Base-by-base conservation (phyloP, 2,329 filamentous ascomycete species). In the Phaeosphaeriaceae sp. region DNA sequence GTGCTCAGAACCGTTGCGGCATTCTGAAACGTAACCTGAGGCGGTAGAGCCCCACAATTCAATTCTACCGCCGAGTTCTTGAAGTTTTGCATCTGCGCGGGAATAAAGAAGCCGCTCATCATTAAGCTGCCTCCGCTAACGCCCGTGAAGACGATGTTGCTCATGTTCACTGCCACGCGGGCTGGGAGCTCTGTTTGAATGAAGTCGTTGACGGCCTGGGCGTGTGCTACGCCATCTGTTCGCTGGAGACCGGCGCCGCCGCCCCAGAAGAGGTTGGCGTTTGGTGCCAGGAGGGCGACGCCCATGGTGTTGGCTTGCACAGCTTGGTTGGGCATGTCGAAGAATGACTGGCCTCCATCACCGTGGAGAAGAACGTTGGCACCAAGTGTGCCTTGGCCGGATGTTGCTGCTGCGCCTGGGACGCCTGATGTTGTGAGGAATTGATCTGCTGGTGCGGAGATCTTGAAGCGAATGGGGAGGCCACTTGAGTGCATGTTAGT, bases 351-450 rank as follows among this genome's bases (percentile, higher is more conserved):
- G 6, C 83, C 83, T 34, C 83, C 82, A 61, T 85, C 83, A 41
- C 82, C 82, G 63, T 85, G 83, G 3, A 85, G 76, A 29, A 85
- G 76, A 12, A 85, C 78, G 58, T 85, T 85, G 6, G 83, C 73
- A 41, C 68, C 69, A 23, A 81, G 69, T 5, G 68, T 66, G 29
- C 71, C 69, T 32, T 67, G 64, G 2, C 64, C 35, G 11, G 68
- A 64, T 2, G 69, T 68, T 26, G 71, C 69, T 17, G 67, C 60
- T 13, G 72, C 81, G 29, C 81, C 81, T n/a, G 73, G 63, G 1
- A 84, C 78, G 32, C 79, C 77, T 3, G 79, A 79, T 9, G 67
- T 70, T 1, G 76, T 63, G 4, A 80, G 78, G 70, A 85, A 85
- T 45, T 80, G 77, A 48, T 78, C 71, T 29, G 80, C 81, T 2